Evolutionary conservation across 768 basidiomycete species (phyloP).

Genomic region (Pisolithus orientalis): DNA sequence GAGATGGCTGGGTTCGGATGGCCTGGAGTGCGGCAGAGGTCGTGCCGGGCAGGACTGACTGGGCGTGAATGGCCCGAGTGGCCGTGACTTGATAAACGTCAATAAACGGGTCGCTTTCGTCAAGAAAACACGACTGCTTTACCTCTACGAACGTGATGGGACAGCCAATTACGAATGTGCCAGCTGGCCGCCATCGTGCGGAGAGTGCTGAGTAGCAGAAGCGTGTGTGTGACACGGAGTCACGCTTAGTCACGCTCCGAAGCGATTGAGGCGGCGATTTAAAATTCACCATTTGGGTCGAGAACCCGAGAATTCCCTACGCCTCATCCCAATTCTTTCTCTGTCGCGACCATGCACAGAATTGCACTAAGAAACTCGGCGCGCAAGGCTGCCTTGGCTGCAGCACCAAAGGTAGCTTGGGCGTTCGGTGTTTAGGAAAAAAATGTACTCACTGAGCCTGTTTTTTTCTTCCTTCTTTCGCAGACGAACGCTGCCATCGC

Average conservation of each 20-base stretch:
- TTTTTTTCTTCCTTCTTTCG: constrained; percentile 6
- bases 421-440: constrained; percentile 10
- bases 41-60: constrained; percentile 27
- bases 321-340: constrained; percentile 39
- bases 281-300: constrained; percentile 27
- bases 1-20: constrained; percentile 85
- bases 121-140: not conserved
- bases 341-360: constrained; percentile 65
- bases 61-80: constrained; percentile 28
- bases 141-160: constrained; percentile 20
- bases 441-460: constrained; percentile 1
- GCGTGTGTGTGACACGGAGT: constrained; percentile 3
- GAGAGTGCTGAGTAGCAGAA: not conserved
- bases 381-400: constrained; percentile 70
- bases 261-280: constrained; percentile 23
- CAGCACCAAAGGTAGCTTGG: constrained; percentile 52
- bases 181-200: constrained; percentile 4
- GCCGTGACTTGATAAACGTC: constrained; percentile 7
- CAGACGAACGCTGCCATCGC: constrained; percentile 35
- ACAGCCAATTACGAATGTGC: constrained; percentile 22
- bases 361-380: constrained; percentile 80
- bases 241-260: constrained; percentile 8
- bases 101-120: constrained; percentile 1
- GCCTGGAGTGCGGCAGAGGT: constrained; percentile 66
- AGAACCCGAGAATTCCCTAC: constrained; percentile 30